A percentile compares a stretch with the other conserved stretches of the same genome.
Conservation (phyloP, 768 basidiomycete genomes). For the Tylopilus sp. region DNA sequence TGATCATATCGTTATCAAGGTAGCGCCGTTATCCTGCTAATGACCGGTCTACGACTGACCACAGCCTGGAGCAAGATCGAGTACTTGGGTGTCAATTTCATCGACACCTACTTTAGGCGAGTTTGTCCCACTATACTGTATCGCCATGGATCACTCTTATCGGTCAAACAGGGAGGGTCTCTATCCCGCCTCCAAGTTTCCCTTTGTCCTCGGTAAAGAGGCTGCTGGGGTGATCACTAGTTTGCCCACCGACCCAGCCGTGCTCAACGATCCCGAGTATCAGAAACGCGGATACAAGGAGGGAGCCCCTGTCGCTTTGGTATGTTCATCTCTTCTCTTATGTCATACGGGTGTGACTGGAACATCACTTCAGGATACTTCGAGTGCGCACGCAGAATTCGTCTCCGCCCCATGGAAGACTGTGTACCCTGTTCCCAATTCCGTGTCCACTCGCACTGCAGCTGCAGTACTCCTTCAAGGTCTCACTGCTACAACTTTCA, state of each 20-base stretch:
- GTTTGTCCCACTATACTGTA: constrained; percentile 3
- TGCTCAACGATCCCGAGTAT: constrained; percentile 58
- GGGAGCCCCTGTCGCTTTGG: constrained; percentile 73
- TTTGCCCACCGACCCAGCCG: constrained; percentile 62
- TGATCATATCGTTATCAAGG: constrained; percentile 52
- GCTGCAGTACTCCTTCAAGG: constrained; percentile 73
- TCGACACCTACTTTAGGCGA: constrained; percentile 78
- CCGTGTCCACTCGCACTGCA: constrained; percentile 55
- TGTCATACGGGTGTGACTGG: not conserved
- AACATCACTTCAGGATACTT: constrained; percentile 35
- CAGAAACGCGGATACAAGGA: constrained; percentile 61
- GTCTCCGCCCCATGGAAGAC: constrained; percentile 59
- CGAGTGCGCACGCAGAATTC: constrained; percentile 68
- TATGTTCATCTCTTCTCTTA: constrained; percentile 33
- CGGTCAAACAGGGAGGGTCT: constrained; percentile 50
- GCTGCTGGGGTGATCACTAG: constrained; percentile 70
- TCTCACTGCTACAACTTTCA: constrained; percentile 71
- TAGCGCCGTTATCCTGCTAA: not conserved
- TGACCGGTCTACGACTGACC: not conserved
- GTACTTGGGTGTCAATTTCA: constrained; percentile 84
- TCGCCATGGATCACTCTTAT: not conserved
- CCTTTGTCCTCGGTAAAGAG: constrained; percentile 75
- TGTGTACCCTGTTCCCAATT: constrained; percentile 62
- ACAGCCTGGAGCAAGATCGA: constrained; percentile 45
- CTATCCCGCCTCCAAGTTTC: constrained; percentile 56